phyloP scores from a whole-genome alignment of 495 filamentous ascomycete species.

The Halenospora varia region DNA sequence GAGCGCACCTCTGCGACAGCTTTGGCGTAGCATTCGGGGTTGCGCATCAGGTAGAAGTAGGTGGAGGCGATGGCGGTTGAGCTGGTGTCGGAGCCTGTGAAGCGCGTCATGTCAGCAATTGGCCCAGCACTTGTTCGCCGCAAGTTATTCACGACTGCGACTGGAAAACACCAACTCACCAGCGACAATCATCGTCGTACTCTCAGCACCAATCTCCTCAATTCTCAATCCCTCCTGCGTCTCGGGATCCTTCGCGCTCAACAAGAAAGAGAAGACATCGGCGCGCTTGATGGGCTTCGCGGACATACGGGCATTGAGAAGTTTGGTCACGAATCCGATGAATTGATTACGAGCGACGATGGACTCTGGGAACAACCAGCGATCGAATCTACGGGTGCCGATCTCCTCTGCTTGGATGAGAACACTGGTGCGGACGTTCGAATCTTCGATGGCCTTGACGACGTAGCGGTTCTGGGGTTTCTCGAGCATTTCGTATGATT shows the following conservation, averaged over 20 bases:
- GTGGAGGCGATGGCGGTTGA: slow-evolving; percentile 25
- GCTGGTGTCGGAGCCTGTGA: slow-evolving; percentile 24
- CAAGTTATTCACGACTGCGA: too few relatives aligned
- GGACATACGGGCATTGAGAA: neutral
- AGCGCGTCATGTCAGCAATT: neutral
- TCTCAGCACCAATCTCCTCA: neutral
- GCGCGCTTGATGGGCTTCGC: neutral
- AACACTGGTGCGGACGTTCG: neutral
- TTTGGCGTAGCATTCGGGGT: slow-evolving; percentile 21
- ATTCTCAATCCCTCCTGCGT: neutral
- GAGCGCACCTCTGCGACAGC: slow-evolving; percentile 29
- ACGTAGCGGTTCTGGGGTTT: neutral
- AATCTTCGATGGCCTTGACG: neutral
- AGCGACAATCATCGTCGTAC: neutral
- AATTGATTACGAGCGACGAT: neutral
- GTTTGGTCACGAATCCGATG: neutral
- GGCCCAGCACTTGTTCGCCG: too few relatives aligned
- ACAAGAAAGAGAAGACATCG: neutral
- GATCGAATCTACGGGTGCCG: slow-evolving; percentile 28
- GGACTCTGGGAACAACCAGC: neutral
- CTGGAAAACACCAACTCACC: neutral
- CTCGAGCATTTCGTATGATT: slow-evolving; percentile 38
- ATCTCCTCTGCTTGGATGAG: slow-evolving; percentile 5
- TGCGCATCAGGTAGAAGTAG: slow-evolving; percentile 33
- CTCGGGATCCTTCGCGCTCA: neutral